Conservation (phyloP, 768 basidiomycete species). For the Dioszegia hungarica region DNA sequence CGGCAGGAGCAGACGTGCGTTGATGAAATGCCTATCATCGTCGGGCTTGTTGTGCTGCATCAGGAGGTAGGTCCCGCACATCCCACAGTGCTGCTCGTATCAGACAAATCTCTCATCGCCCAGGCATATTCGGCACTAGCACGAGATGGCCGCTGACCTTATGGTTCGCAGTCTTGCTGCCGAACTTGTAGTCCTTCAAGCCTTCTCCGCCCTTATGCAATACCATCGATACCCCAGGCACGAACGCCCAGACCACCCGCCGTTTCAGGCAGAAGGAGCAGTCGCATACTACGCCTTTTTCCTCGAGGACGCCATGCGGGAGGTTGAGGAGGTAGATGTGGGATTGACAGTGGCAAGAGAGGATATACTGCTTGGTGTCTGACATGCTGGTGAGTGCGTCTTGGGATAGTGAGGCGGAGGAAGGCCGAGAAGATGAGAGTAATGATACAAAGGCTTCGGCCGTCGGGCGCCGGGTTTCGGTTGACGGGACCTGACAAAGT, state of each 20-base stretch:
- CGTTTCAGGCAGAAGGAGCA: conserved; percentile 20
- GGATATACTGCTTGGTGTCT: neutral
- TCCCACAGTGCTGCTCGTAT: conserved; percentile 18
- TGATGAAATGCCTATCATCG: conserved; percentile 5
- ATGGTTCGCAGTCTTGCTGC: conserved; percentile 11
- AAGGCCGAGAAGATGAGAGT: too few species aligned
- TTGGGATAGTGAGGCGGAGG: too few species aligned
- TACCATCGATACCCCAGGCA: neutral
- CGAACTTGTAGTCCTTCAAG: conserved; percentile 16
- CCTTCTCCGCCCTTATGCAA: neutral
- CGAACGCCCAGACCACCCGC: conserved; percentile 16
- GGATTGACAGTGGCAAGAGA: conserved; percentile 23
- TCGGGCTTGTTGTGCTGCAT: conserved; percentile 1
- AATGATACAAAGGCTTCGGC: too few species aligned
- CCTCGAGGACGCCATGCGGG: conserved; percentile 3
- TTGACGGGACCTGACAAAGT: too few species aligned
- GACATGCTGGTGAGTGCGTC: conserved; percentile 2
- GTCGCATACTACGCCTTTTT: conserved; percentile 13
- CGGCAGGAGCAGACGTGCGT: conserved; percentile 11
- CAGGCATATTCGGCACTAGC: too few species aligned
- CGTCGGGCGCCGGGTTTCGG: too few species aligned
- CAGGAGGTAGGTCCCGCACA: conserved; percentile 15
- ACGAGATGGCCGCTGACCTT: conserved; percentile 2
- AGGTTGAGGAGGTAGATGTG: conserved; percentile 11
- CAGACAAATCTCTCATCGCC: too few species aligned